Evolutionary conservation across 352 stramenopile species (phyloP).

Genomic region (Phytophthora fragariaefolia): DNA sequence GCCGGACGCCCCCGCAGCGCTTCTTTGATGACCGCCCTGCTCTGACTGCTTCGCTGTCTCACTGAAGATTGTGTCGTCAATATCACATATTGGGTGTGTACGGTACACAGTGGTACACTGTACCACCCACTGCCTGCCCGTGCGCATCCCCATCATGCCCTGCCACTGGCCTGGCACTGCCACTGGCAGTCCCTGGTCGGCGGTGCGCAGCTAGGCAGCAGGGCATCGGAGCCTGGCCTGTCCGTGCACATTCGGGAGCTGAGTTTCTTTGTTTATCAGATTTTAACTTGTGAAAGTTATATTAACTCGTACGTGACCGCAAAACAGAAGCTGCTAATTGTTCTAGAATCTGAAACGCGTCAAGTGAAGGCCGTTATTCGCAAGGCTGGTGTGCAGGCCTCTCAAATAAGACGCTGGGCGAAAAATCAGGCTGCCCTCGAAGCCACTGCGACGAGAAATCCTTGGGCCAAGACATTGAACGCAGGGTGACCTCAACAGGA

Average conservation of each 20-base stretch:
- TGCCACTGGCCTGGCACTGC: no score
- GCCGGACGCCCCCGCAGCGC: slow-evolving; percentile 5
- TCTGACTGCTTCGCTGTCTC: neutral
- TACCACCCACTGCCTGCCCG: no score
- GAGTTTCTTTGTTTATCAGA: neutral
- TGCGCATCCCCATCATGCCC: no score
- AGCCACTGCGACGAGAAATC: neutral
- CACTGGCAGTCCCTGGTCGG: no score
- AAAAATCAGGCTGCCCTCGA: neutral
- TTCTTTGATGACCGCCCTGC: neutral
- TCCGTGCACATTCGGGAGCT: neutral
- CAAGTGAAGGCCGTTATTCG: no score
- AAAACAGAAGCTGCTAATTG: no score
- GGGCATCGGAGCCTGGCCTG: neutral
- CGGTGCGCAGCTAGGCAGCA: no score
- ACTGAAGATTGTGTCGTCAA: neutral
- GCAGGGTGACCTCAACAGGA: neutral
- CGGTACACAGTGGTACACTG: neutral
- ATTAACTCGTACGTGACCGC: no score
- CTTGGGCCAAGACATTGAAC: neutral
- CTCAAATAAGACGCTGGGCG: neutral
- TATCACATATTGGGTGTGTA: neutral
- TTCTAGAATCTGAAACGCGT: no score
- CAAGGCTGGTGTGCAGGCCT: no score
- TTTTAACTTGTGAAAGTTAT: neutral